phyloP scores from a whole-genome alignment of 805 yeast genomes.

The Kodamaea nitidulidarum region DNA sequence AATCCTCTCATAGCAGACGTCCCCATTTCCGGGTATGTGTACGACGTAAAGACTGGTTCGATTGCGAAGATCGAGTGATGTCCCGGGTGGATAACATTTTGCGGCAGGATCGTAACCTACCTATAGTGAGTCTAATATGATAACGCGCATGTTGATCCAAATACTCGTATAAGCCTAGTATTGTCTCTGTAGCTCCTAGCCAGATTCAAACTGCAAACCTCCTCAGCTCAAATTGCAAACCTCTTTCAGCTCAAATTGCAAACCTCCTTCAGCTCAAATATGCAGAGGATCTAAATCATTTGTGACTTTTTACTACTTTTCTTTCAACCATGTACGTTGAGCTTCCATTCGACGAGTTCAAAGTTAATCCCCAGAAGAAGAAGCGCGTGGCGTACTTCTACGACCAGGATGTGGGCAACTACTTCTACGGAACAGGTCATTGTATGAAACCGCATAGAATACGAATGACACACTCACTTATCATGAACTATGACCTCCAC shows the following conservation, averaged over 20 bases:
- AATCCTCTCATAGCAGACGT: constrained; percentile 32
- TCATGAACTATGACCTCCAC: constrained; percentile 28
- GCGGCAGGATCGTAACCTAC: too few relatives aligned
- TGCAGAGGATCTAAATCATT: too few relatives aligned
- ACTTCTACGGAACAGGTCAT: constrained; percentile 29
- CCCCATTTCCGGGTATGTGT: constrained; percentile 36
- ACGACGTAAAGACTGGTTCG: constrained; percentile 34
- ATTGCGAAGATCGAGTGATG: constrained; percentile 20
- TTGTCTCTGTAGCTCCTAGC: too few relatives aligned
- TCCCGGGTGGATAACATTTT: too few relatives aligned
- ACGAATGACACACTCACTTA: constrained; percentile 27
- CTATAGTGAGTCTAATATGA: too few relatives aligned
- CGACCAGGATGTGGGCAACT: constrained; percentile 27
- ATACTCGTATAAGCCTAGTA: too few relatives aligned
- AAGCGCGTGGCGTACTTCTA: constrained; percentile 27
- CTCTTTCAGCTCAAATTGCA: too few relatives aligned
- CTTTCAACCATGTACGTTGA: constrained; percentile 19
- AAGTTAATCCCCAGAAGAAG: constrained; percentile 19
- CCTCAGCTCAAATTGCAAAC: too few relatives aligned
- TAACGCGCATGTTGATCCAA: too few relatives aligned
- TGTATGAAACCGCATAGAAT: constrained; percentile 29
- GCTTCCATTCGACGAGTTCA: constrained; percentile 26
- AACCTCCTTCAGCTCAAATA: too few relatives aligned
- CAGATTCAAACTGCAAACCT: too few relatives aligned
- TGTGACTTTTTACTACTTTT: too few relatives aligned